Conservation (phyloP, 192 early-diverging fungal genomes). For the Diversispora eburnea region DNA sequence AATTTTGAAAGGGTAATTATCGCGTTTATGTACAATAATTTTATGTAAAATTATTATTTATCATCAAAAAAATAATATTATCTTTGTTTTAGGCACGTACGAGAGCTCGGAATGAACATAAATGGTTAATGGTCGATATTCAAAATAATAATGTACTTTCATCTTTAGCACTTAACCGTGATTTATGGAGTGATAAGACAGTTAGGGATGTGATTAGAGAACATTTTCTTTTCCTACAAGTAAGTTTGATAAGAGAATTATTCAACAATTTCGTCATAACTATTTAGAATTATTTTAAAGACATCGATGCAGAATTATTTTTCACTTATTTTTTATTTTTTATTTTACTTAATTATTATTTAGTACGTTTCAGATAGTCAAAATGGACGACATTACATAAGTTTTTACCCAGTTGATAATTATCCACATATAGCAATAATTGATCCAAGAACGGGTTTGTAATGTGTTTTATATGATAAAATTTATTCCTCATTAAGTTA, state of each 20-base stretch:
- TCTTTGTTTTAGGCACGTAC: constrained; percentile 54
- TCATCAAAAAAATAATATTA: not conserved
- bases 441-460: constrained; percentile 79
- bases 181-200: constrained; percentile 80
- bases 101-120: constrained; percentile 54
- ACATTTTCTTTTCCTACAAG: constrained; percentile 85
- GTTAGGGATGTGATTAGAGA: constrained; percentile 75
- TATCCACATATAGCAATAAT: constrained; percentile 87
- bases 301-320: not conserved
- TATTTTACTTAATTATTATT: not conserved
- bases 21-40: not conserved
- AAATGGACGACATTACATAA: constrained; percentile 69
- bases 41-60: not conserved
- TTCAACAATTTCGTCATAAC: not conserved
- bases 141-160: constrained; percentile 81
- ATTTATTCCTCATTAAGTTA: not conserved
- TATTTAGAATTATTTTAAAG: not conserved
- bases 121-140: constrained; percentile 86
- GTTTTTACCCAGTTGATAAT: constrained; percentile 63
- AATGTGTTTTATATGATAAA: not conserved
- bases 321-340: not conserved
- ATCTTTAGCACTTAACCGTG: constrained; percentile 88
- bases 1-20: constrained; percentile 59
- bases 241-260: constrained; percentile 29
- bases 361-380: constrained; percentile 46